Conservation (phyloP, 371 early-diverging fungal species). For the Mucor mucedo region DNA sequence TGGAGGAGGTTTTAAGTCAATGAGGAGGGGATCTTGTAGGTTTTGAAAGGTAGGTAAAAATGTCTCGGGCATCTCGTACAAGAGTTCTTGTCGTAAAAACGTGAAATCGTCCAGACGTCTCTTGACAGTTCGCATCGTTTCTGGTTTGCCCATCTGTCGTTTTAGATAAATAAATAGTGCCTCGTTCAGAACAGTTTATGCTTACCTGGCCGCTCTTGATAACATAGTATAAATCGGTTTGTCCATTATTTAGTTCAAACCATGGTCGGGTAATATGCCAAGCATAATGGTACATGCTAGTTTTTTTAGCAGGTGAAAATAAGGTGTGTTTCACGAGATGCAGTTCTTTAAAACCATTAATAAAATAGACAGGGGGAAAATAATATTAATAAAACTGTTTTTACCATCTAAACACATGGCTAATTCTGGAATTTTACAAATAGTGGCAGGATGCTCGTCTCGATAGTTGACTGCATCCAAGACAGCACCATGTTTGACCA, state of each 20-base stretch:
- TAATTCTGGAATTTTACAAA: constrained; percentile 37
- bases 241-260: constrained; percentile 22
- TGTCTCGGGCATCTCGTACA: constrained; percentile 53
- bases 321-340: no score
- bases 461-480: constrained; percentile 15
- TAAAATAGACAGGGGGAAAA: not conserved
- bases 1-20: constrained; percentile 55
- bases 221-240: constrained; percentile 36
- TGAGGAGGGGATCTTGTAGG: constrained; percentile 38
- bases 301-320: not conserved
- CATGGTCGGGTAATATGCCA: constrained; percentile 42
- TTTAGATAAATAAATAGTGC: no score
- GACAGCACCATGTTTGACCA: constrained; percentile 13
- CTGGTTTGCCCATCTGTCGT: constrained; percentile 30
- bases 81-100: constrained; percentile 44
- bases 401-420: constrained; percentile 46
- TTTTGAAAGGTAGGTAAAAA: constrained; percentile 57
- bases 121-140: constrained; percentile 42
- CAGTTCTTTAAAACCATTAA: no score
- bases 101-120: constrained; percentile 55
- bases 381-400: not conserved
- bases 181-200: no score
- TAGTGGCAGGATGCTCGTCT: constrained; percentile 47
- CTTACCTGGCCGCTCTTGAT: constrained; percentile 48
- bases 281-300: constrained; percentile 7